Conservation (phyloP, 495 filamentous ascomycete genomes). For the Trichocladium uniseriatum region DNA sequence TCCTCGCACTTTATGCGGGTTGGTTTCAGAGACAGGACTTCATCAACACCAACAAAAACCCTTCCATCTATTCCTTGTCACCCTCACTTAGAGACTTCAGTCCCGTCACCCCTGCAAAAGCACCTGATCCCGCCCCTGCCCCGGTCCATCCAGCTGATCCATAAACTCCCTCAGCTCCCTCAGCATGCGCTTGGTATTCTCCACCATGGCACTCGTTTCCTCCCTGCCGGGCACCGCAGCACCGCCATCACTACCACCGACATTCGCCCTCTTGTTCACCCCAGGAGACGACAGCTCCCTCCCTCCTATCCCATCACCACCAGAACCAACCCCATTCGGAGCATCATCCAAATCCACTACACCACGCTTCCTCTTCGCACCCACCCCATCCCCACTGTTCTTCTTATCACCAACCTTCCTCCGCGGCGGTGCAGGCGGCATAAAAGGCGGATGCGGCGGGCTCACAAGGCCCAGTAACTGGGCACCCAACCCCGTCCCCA, state of each 20-base stretch:
- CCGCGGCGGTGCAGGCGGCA: neutral
- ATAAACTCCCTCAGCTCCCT: slow-evolving; percentile 24
- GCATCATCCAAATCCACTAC: neutral
- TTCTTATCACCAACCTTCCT: neutral
- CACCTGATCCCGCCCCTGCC: neutral
- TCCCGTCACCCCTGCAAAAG: neutral
- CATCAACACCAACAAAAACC: too few relatives aligned
- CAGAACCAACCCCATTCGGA: neutral
- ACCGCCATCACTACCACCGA: neutral
- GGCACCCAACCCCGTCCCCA: neutral
- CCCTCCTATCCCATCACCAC: neutral
- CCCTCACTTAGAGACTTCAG: neutral
- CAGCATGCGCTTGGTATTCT: slow-evolving; percentile 23
- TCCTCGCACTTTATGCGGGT: too few relatives aligned
- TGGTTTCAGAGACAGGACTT: too few relatives aligned
- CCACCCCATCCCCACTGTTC: neutral
- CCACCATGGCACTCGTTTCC: slow-evolving; percentile 19
- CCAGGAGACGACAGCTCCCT: slow-evolving; percentile 1
- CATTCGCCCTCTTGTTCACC: slow-evolving; percentile 3
- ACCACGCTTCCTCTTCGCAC: slow-evolving; percentile 6
- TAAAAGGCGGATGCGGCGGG: neutral
- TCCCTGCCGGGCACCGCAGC: neutral
- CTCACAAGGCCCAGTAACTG: neutral
- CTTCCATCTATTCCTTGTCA: too few relatives aligned
- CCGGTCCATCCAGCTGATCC: slow-evolving; percentile 13